Evolutionary conservation across 176 grass and related monocot species (phyloP).

Genomic region (Bromus sterilis): DNA sequence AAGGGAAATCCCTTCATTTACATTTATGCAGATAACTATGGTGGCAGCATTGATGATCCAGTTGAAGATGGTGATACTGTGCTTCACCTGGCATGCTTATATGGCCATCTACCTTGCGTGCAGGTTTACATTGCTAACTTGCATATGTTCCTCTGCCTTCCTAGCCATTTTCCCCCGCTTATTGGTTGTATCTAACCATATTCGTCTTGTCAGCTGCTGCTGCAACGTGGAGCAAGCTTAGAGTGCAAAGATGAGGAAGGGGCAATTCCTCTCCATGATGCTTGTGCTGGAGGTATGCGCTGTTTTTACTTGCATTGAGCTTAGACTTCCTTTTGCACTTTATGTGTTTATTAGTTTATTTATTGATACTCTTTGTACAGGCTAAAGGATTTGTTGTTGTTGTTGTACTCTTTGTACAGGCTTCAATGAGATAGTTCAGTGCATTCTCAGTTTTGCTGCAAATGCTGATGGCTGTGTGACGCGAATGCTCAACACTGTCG

Average conservation of each 20-base stretch:
- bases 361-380: conserved; percentile 20
- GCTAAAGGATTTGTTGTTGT: too few relatives aligned
- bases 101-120: conserved; percentile 87
- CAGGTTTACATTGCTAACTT: conserved; percentile 53
- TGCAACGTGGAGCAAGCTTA: conserved; percentile 72
- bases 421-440: conserved; percentile 68
- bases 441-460: conserved; percentile 62
- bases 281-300: conserved; percentile 79
- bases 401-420: conserved; percentile 38
- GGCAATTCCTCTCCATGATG: conserved; percentile 92
- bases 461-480: conserved; percentile 26
- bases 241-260: conserved; percentile 97
- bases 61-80: conserved; percentile 98
- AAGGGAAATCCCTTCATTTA: too few relatives aligned
- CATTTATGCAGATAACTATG: conserved; percentile 52
- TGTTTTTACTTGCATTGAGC: not conserved
- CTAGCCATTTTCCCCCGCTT: not conserved
- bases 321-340: not conserved
- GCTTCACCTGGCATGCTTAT: conserved; percentile 91
- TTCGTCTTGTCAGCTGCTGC: conserved; percentile 42
- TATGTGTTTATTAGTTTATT: not conserved
- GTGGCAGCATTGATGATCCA: conserved; percentile 83
- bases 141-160: not conserved
- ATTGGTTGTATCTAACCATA: not conserved
- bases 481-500: conserved; percentile 60